Conservation (phyloP, 1,284 basidiomycete species). For the Ceratobasidium sp. region DNA sequence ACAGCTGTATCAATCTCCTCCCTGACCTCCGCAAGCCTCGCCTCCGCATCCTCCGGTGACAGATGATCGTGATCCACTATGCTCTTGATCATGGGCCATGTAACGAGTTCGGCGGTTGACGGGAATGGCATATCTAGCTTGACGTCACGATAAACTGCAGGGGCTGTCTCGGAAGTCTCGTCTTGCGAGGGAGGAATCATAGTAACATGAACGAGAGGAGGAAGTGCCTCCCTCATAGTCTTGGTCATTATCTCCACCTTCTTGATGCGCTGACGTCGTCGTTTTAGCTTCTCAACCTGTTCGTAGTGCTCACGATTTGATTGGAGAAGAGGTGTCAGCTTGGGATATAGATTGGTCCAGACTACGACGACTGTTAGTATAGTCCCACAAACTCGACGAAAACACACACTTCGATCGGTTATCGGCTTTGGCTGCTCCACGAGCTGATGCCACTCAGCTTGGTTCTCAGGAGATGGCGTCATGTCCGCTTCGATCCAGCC, state of each 20-base stretch:
- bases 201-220: too few relatives aligned
- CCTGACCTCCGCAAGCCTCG: not conserved
- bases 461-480: not conserved
- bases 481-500: not conserved
- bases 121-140: too few relatives aligned
- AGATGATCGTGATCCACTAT: too few relatives aligned
- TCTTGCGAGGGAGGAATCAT: not conserved
- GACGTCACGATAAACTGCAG: not conserved
- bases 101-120: too few relatives aligned
- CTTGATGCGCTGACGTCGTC: not conserved
- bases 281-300: not conserved
- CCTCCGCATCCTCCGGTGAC: not conserved
- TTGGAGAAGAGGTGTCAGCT: not conserved
- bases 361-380: too few relatives aligned
- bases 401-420: too few relatives aligned
- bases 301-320: not conserved
- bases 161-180: not conserved
- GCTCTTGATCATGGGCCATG: too few relatives aligned
- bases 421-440: too few relatives aligned
- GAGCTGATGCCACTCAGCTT: too few relatives aligned
- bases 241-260: not conserved
- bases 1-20: not conserved
- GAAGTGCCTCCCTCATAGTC: not conserved
- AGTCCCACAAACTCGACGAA: too few relatives aligned
- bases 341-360: too few relatives aligned